phyloP scores from a whole-genome alignment of 75 land plant species.

The Chamaecyparis obtusa region DNA sequence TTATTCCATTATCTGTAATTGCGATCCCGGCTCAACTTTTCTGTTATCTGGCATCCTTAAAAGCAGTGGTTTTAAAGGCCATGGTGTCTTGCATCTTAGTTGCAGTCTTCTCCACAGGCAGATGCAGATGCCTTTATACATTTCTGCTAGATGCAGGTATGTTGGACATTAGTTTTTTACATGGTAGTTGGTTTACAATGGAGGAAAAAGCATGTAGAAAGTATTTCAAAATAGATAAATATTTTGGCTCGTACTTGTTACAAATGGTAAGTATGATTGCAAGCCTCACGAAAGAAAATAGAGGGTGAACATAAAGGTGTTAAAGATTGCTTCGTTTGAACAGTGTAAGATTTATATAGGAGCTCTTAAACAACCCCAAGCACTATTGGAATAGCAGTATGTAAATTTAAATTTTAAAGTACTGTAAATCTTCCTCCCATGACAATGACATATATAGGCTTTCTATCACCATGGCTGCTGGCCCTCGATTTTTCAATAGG shows the following conservation, averaged over 20 bases:
- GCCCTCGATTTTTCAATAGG: not conserved
- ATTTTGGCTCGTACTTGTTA: not conserved
- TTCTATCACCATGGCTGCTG: not conserved
- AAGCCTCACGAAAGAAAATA: not conserved
- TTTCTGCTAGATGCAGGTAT: not conserved
- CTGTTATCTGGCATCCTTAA: not conserved
- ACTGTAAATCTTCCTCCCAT: not conserved
- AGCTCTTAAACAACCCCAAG: not conserved
- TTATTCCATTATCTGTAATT: not conserved
- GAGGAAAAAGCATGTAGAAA: not conserved
- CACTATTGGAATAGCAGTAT: not conserved
- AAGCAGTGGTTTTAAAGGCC: not conserved
- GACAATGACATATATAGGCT: not conserved
- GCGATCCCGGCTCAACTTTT: not conserved
- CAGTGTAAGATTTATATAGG: not conserved
- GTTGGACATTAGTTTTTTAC: not conserved
- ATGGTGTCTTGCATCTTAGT: constrained; percentile 1
- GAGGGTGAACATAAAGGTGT: not conserved
- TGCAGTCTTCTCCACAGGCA: not conserved
- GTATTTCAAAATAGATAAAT: not conserved
- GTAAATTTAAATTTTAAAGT: not conserved
- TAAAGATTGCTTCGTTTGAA: not conserved
- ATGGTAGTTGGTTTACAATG: not conserved
- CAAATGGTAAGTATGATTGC: not conserved
- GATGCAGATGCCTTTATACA: not conserved